phyloP scores from a whole-genome alignment of 164 flowering plant genomes.

The Macadamia tetraphylla region DNA sequence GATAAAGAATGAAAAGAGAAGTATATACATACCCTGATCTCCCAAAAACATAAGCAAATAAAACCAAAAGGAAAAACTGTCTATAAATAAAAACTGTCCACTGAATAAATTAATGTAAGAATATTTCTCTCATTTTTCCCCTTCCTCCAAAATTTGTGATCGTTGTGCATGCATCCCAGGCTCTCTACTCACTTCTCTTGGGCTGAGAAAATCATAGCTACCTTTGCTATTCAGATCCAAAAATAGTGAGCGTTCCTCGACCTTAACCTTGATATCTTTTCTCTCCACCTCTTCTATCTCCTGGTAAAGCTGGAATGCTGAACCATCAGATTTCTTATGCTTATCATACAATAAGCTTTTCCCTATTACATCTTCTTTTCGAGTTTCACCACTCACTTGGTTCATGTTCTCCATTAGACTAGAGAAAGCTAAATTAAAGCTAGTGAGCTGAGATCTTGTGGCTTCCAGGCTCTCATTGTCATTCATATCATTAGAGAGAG shows the following conservation, averaged over 20 bases:
- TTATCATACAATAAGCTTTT: conserved; percentile 7
- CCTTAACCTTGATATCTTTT: conserved; percentile 27
- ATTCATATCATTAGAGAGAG: conserved; percentile 37
- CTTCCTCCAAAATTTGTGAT: neutral
- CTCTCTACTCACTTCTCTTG: conserved; percentile 28
- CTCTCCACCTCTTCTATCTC: conserved; percentile 17
- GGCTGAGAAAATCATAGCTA: conserved; percentile 34
- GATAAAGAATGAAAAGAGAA: too few species aligned
- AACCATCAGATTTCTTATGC: conserved; percentile 10
- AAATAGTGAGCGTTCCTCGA: conserved; percentile 27
- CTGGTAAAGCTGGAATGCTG: conserved; percentile 24
- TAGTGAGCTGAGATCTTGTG: conserved; percentile 40
- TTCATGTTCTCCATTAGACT: conserved; percentile 39
- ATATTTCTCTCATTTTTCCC: too few species aligned
- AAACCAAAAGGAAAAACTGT: neutral
- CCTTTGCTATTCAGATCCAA: conserved; percentile 53
- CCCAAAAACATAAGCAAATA: too few species aligned
- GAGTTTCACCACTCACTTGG: conserved; percentile 18
- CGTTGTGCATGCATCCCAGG: conserved; percentile 18
- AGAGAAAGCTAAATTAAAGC: conserved; percentile 59
- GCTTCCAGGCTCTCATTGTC: conserved; percentile 30
- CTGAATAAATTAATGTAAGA: too few species aligned
- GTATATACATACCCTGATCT: too few species aligned
- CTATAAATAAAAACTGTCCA: neutral
- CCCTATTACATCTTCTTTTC: conserved; percentile 13